Base-by-base conservation (phyloP, 345 rosid genomes). In the Ceriops zippeliana region DNA sequence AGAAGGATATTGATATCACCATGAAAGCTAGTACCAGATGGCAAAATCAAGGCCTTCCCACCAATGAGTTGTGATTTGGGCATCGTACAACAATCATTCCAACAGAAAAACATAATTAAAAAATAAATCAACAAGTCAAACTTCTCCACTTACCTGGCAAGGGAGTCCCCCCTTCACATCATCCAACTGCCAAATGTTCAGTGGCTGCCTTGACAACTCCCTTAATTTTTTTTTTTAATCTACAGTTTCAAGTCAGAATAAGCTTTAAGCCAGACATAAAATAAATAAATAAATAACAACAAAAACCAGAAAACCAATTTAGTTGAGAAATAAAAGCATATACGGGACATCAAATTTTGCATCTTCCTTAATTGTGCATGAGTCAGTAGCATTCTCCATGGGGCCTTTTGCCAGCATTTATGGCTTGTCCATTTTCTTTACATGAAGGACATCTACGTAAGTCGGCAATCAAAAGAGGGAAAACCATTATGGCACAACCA, bases 1-100 rank as follows among this genome's bases (percentile, higher is more conserved):
- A 91, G 96, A 79, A 93, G 91, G 70, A 93, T 84, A 73, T 93
- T 93, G 68, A 93, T 88, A 73, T 93, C 97, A 70, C 98, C 97
- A 66, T 96, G 95, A 66, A 89, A 93, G 82, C 88, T 89, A 68
- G 97, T 96, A 81, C 97, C 96, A 69, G 98, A 91, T 49, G 73
- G 68, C 79, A 93, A 83, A 75, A 77, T 85, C 86, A 93, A 67
- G 73, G 96, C 92, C 85, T 83, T 93, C 71, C 97, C 96, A 42
- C 96, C 97, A 76, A 93, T 91, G 72, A 91, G 96, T 96, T 89
- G 64, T 78, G 74, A 72, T 63, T 35, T 69, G 42, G 1, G 52
- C 58, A 71, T 60, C 31, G 63, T 77, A 57, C 35, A 65, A 52
- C 70, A 63, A 61, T 71, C 31, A 68, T 73, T 58, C 76, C 37